Evolutionary conservation across 2,329 filamentous ascomycete genomes (phyloP).

Genomic region (Atkinsonella hypoxylon): DNA sequence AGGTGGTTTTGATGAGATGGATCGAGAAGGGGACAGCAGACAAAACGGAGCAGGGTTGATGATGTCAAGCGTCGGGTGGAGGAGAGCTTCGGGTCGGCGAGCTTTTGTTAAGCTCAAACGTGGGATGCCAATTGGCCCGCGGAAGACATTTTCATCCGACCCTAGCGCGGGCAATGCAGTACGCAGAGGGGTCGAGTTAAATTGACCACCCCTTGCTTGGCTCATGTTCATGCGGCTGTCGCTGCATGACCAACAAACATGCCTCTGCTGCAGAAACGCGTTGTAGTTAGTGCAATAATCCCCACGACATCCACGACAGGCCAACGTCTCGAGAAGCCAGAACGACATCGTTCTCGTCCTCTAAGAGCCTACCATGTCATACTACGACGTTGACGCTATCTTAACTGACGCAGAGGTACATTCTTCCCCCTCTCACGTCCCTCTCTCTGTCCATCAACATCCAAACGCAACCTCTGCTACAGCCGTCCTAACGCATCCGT

Average conservation of each 20-base stretch:
- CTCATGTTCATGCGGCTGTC: no score
- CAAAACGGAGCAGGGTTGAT: not conserved
- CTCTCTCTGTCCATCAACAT: not conserved
- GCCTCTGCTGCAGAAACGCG: conserved; percentile 1
- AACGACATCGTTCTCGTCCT: not conserved
- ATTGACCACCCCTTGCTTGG: no score
- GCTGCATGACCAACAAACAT: conserved; percentile 2
- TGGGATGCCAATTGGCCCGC: not conserved
- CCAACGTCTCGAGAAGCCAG: not conserved
- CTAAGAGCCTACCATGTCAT: conserved; percentile 40
- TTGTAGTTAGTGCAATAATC: not conserved
- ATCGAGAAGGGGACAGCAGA: conserved; percentile 1
- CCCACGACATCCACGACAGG: not conserved
- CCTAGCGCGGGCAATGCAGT: no score
- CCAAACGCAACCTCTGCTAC: no score
- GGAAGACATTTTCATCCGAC: no score
- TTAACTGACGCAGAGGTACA: conserved; percentile 69
- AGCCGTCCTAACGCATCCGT: not conserved
- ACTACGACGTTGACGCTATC: conserved; percentile 78
- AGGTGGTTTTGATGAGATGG: conserved; percentile 6
- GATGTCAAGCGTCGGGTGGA: conserved; percentile 5
- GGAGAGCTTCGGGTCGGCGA: conserved; percentile 4
- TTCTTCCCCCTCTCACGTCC: conserved; percentile 1
- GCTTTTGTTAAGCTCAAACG: not conserved
- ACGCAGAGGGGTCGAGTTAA: no score